These are phyloP conservation scores for Tetratostichococcus sp. DNA, from an alignment of 139 green algal genomes.

Conservation along the genomic window DNA sequence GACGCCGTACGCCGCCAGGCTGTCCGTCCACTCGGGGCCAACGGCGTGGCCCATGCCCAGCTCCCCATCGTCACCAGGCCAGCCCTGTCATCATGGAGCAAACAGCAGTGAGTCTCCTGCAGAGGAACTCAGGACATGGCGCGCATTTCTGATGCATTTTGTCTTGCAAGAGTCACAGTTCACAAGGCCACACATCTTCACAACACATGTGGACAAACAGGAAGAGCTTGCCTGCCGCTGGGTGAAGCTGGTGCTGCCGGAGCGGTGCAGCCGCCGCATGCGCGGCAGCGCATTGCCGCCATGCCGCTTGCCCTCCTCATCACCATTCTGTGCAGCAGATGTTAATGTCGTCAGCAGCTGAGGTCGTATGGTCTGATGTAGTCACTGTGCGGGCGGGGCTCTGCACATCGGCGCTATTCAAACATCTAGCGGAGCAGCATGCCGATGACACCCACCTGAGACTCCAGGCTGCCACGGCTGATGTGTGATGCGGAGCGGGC, in stretches of 20 bases:
- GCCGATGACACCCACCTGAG: neutral
- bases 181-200: too few species aligned
- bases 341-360: too few species aligned
- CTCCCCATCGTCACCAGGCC: neutral
- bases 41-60: slow-evolving; percentile 43
- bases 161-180: too few species aligned
- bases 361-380: too few species aligned
- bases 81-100: neutral
- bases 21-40: slow-evolving; percentile 44
- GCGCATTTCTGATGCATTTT: too few species aligned
- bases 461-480: neutral
- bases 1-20: slow-evolving; percentile 13
- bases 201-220: too few species aligned
- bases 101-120: neutral
- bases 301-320: neutral
- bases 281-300: neutral
- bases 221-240: neutral
- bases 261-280: neutral
- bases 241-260: neutral
- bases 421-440: too few species aligned
- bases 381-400: too few species aligned
- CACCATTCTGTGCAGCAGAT: neutral
- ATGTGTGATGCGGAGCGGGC: neutral
- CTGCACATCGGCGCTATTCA: too few species aligned
- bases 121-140: too few species aligned